Base-by-base conservation (phyloP, 176 grass and related monocot genomes). In the Eragrostis nindensis region DNA sequence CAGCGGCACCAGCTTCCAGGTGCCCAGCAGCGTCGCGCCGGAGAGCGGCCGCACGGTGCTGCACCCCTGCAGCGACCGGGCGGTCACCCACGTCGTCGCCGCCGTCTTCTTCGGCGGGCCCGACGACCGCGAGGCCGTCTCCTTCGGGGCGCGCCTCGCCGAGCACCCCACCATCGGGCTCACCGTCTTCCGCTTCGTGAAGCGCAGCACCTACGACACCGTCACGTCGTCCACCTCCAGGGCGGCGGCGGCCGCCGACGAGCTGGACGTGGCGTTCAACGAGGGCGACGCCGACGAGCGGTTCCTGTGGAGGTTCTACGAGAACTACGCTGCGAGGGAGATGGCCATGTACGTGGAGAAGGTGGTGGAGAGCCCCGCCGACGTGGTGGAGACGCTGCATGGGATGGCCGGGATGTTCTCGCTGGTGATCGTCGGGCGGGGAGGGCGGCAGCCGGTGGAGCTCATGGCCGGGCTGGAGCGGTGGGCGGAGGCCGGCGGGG, bases 331-430 rank as follows among this genome's bases (percentile, higher is more conserved):
- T 22, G 8, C 81, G 17, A 48, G 76, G 43, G 87, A 89, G 76
- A 10, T 80, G 32, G 76, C 87, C 24, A 89, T 84, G 87, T 89
- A 89, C 70, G 87, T 89, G 76, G 87, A 84, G 87, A 89, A 89
- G 81, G 38, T 89, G 62, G 87, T 89, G 81, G 81, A 80, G 87
- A 70, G 43, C 62, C 81, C 87, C 0, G 24, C 76, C 0, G 87
- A 89, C 70, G 87, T 89, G 62, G 87, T 84, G 43, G 87, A 84
- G 76, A 84, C 81, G 63, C 76, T 84, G 63, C 54, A 75, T 7
- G 81, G 70, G 14, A 84, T 89, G 87, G 70, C 87, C 7, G 87
- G 87, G 44, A 89, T 89, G 87, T 89, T 89, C 76, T 84, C 87
- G 21, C 76, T 89, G 10, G 87, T 89, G 24, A 36, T 89, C 62